Evolutionary conservation across 176 grass and related monocot genomes (phyloP), one percentile per base, ranked within the genome.

Genomic region (Puccinellia tenuiflora): DNA sequence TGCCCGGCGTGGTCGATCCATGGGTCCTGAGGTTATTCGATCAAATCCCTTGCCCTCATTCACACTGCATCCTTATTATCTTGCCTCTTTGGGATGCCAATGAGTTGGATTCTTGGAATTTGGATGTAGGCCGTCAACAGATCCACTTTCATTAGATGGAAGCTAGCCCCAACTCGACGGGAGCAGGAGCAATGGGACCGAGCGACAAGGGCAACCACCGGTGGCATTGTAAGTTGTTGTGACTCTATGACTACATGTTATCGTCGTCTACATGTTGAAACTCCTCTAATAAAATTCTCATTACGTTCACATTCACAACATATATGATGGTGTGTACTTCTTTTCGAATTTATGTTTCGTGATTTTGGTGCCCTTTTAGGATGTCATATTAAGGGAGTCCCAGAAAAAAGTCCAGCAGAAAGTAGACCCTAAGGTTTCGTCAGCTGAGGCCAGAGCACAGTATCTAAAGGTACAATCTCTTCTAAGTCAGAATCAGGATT

Each of bases 111-210:
- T 71, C 22, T 60, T 87, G 61, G 40, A 90, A 61, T 38, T 48
- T 8, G 45, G 7, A 73, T 89, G 37, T 62, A 98, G 96, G 83
- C 56, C 53, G 48, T 84, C 22, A 88, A 93, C 71, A 81, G 86
- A 45, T 47, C 75, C 50, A 12, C 81, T 42, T 66, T 75, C 82
- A 80, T 91, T 30, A 79, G 87, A 83, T 99, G 96, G 96, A 99
- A 93, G 45, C 92, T 96, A 59, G 96, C 89, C 22, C 96, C 93
- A 6, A 99, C 96, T 42, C 88, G 91, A 63, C 77, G 64, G 85
- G 92, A 99, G 67, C 96, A 99, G 47, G 87, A 81, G 22, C 95
- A 92, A 83, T 99, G 96, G 96, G 91, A 89, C 42, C 85, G 93
- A 57, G 96, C 91, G 3, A 86, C 25, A 66, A 99, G 86, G 87